These are phyloP conservation scores for Planoprotostelium fungivorum DNA, from an alignment of 78 protist species.

Conservation along the genomic window DNA sequence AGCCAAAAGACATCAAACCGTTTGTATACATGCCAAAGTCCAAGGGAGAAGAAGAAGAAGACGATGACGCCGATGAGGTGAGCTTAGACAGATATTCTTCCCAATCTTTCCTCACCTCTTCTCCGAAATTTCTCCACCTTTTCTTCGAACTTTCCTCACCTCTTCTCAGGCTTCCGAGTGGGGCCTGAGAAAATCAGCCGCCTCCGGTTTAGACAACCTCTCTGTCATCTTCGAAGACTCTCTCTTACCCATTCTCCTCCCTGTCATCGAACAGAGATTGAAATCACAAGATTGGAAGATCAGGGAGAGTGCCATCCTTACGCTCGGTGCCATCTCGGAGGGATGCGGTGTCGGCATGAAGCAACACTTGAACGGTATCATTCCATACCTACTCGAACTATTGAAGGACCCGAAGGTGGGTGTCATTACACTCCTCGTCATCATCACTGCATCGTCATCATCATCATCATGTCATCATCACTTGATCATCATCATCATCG, in stretches of 20 bases:
- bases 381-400: conserved; percentile 52
- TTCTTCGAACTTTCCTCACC: too few species aligned
- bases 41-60: conserved; percentile 46
- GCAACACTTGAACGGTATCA: conserved; percentile 33
- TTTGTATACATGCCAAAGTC: neutral
- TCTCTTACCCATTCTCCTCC: conserved; percentile 58
- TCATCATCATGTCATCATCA: too few species aligned
- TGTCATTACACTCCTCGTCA: too few species aligned
- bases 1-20: conserved; percentile 63
- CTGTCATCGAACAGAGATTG: conserved; percentile 38
- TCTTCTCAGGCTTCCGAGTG: conserved; percentile 56
- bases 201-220: conserved; percentile 71
- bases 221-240: conserved; percentile 31
- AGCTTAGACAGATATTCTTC: neutral
- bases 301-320: conserved; percentile 73
- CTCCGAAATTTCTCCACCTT: neutral
- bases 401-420: conserved; percentile 45
- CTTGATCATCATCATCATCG: too few species aligned
- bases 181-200: conserved; percentile 81
- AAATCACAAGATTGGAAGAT: conserved; percentile 15
- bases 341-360: conserved; percentile 53
- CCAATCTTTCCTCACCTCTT: neutral
- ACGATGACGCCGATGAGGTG: conserved; percentile 39
- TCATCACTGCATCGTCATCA: too few species aligned
- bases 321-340: conserved; percentile 74